Conservation (phyloP, 164 flowering plant species). For the Annona squamosa region DNA sequence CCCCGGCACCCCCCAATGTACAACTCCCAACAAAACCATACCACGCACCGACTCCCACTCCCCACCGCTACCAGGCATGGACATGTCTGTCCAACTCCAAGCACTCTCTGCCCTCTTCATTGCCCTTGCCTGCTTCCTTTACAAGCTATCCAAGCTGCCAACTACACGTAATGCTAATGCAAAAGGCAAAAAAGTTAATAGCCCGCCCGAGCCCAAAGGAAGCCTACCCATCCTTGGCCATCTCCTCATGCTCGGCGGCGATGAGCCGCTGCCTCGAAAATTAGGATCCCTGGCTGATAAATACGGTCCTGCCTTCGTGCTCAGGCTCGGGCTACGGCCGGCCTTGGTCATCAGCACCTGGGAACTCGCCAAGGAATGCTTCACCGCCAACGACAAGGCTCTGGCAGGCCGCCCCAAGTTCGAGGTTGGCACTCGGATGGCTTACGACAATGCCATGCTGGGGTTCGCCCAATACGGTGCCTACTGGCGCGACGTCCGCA, state of each 20-base stretch:
- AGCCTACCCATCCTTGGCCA: conserved; percentile 21
- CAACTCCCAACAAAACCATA: no score
- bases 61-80: background rate
- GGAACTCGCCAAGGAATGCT: conserved; percentile 21
- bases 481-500: conserved; percentile 17
- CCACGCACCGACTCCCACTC: no score
- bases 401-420: conserved; percentile 12
- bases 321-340: conserved; percentile 10
- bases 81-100: background rate
- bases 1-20: no score
- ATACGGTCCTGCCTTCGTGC: conserved; percentile 13
- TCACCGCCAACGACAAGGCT: conserved; percentile 11
- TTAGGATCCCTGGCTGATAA: conserved; percentile 17
- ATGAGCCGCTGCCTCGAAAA: no score
- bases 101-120: background rate
- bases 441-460: conserved; percentile 7
- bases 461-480: conserved; percentile 11
- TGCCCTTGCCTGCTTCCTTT: background rate
- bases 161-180: background rate
- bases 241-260: conserved; percentile 8
- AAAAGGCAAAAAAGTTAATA: conserved; percentile 1
- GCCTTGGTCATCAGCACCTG: conserved; percentile 12
- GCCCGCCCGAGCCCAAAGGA: conserved; percentile 16
- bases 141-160: background rate
- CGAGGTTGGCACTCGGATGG: background rate